Conservation (phyloP, 176 grass and related monocot species). For the Avena sativa region DNA sequence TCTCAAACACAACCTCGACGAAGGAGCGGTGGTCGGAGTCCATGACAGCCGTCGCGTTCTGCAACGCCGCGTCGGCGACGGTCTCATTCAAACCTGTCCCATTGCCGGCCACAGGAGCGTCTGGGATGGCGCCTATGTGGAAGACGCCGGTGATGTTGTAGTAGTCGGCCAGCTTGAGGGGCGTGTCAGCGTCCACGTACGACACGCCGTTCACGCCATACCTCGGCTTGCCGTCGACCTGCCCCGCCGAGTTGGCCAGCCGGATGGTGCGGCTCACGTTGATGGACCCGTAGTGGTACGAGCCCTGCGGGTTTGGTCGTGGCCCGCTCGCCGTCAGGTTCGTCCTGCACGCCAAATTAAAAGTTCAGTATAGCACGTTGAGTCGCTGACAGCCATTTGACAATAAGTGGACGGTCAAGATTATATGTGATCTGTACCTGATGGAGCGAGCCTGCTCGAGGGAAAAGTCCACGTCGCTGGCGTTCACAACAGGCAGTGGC, state of each 20-base stretch:
- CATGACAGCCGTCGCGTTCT: slow-evolving; percentile 72
- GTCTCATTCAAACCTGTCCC: slow-evolving; percentile 33
- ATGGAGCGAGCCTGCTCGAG: slow-evolving; percentile 73
- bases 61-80: not conserved
- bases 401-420: not conserved
- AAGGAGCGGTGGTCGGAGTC: slow-evolving; percentile 74
- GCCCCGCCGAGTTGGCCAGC: slow-evolving; percentile 61
- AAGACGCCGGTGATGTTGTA: slow-evolving; percentile 81
- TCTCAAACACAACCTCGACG: slow-evolving; percentile 81
- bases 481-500: not conserved
- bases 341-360: slow-evolving; percentile 35
- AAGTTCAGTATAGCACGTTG: not conserved
- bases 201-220: slow-evolving; percentile 85
- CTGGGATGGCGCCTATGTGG: slow-evolving; percentile 60
- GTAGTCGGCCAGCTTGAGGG: slow-evolving; percentile 86
- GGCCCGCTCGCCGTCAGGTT: slow-evolving; percentile 91
- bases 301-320: slow-evolving; percentile 90
- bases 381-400: not conserved
- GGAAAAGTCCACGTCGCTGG: slow-evolving; percentile 49
- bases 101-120: slow-evolving; percentile 33
- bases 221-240: slow-evolving; percentile 54
- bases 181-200: slow-evolving; percentile 77
- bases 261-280: slow-evolving; percentile 77
- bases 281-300: slow-evolving; percentile 89
- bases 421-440: slow-evolving; percentile 12